Percentiles rank a stretch among this genome's conserved stretches.
Evolutionary conservation across 2,329 filamentous ascomycete genomes (phyloP).

Genomic region (Trichophyton equinum): DNA sequence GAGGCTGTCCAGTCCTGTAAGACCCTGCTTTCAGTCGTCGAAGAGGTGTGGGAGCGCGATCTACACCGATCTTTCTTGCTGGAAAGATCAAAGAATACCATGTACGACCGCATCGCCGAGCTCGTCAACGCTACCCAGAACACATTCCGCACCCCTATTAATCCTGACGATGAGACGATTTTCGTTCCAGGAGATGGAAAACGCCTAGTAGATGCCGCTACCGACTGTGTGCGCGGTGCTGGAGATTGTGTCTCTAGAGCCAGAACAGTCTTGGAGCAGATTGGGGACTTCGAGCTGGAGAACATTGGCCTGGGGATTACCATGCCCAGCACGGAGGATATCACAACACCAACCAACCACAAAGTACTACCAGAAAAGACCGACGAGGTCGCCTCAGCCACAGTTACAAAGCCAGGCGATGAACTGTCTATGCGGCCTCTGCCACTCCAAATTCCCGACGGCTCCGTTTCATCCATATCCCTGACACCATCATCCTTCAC

Average conservation of each 20-base stretch:
- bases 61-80: slow-evolving; percentile 54
- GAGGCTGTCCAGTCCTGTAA: slow-evolving; percentile 73
- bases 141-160: slow-evolving; percentile 56
- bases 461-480: slow-evolving; percentile 23
- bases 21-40: slow-evolving; percentile 64
- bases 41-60: slow-evolving; percentile 70
- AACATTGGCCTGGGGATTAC: slow-evolving; percentile 40
- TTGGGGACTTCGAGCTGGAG: slow-evolving; percentile 80
- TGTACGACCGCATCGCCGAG: slow-evolving; percentile 69
- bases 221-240: slow-evolving; percentile 75
- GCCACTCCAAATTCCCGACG: slow-evolving; percentile 34
- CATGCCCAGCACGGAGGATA: slow-evolving; percentile 4
- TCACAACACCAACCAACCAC: slow-evolving; percentile 5
- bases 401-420: background rate
- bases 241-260: slow-evolving; percentile 85
- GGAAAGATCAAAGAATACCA: slow-evolving; percentile 55
- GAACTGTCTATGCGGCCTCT: slow-evolving; percentile 24
- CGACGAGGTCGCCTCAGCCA: background rate
- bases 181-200: slow-evolving; percentile 70
- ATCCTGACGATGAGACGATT: slow-evolving; percentile 59
- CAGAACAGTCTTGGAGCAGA: slow-evolving; percentile 70
- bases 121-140: slow-evolving; percentile 71
- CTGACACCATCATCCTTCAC: slow-evolving; percentile 15
- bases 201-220: slow-evolving; percentile 63
- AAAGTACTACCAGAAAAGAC: background rate